Evolutionary conservation across 257 asterid genomes (phyloP).

Genomic region (Apocynum venetum): DNA sequence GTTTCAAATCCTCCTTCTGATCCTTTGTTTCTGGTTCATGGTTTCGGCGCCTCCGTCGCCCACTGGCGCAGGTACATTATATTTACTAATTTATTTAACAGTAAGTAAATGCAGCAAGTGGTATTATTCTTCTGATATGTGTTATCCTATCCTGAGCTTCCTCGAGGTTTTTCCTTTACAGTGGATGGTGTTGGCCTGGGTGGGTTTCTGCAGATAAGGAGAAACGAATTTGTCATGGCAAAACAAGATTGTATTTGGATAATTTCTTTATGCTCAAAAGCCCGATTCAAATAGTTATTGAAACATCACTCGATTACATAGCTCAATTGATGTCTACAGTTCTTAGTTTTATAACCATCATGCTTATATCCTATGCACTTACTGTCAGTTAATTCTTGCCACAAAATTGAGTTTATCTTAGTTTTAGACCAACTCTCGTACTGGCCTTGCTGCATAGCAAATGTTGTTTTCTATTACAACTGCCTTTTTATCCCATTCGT

Average conservation of each 20-base stretch:
- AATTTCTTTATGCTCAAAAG: too few relatives aligned
- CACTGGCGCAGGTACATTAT: slow-evolving; percentile 78
- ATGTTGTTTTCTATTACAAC: too few relatives aligned
- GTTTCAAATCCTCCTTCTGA: slow-evolving; percentile 23
- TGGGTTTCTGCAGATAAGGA: background rate
- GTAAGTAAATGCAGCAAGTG: background rate
- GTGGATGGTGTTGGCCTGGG: background rate
- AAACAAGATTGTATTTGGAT: background rate
- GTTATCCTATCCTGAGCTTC: too few relatives aligned
- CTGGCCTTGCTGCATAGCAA: background rate
- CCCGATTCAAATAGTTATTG: background rate
- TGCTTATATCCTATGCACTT: background rate
- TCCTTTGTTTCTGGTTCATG: slow-evolving; percentile 80
- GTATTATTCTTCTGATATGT: background rate
- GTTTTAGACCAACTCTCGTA: background rate
- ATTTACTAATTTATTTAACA: background rate
- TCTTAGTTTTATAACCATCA: background rate
- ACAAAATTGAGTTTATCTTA: background rate
- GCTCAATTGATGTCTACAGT: background rate
- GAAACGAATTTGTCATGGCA: background rate
- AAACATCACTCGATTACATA: background rate
- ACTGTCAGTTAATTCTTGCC: background rate
- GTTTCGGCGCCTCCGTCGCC: slow-evolving; percentile 90
- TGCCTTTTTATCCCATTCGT: background rate
- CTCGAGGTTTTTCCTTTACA: too few relatives aligned